phyloP scores from a whole-genome alignment of 164 flowering plant genomes.

The Umbilicus rupestris region DNA sequence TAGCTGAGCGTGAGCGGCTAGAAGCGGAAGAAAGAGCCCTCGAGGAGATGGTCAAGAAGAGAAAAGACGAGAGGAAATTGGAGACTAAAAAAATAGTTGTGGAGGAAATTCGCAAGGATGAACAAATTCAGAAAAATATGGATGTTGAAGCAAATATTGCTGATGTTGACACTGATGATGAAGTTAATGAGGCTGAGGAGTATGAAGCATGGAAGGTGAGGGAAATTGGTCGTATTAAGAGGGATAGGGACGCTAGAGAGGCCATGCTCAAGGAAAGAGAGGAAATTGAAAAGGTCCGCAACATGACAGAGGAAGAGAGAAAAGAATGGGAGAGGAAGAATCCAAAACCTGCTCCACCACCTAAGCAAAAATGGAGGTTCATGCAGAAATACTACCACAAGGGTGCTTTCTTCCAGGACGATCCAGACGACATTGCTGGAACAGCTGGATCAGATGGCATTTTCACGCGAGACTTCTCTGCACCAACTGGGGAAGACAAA shows the following conservation, averaged over 20 bases:
- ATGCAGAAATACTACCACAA: conserved; percentile 97
- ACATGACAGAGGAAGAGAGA: conserved; percentile 90
- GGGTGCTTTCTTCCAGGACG: conserved; percentile 84
- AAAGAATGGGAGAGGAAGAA: conserved; percentile 95
- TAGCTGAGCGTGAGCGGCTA: conserved; percentile 61
- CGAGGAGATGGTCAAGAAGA: conserved; percentile 53
- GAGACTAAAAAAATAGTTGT: conserved; percentile 77
- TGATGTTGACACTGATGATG: conserved; percentile 91
- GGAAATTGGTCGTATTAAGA: conserved; percentile 86
- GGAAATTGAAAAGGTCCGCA: conserved; percentile 81
- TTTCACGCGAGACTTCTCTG: conserved; percentile 70
- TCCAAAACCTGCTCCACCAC: conserved; percentile 43
- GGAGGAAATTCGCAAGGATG: conserved; percentile 61
- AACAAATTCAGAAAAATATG: conserved; percentile 57
- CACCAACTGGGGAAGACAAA: conserved; percentile 91
- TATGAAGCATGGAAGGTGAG: conserved; percentile 89
- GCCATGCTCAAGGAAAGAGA: conserved; percentile 79
- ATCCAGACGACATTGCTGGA: conserved; percentile 48
- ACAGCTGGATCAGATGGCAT: conserved; percentile 48
- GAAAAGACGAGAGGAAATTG: conserved; percentile 50
- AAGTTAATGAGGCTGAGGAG: conserved; percentile 81
- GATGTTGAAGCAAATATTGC: conserved; percentile 58
- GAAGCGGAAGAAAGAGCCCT: conserved; percentile 69
- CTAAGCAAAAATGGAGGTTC: conserved; percentile 89
- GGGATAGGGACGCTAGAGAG: conserved; percentile 80